Percentiles rank a stretch among this genome's conserved stretches.
Conservation (phyloP, 495 filamentous ascomycete genomes). For the Xylaria intraflava region DNA sequence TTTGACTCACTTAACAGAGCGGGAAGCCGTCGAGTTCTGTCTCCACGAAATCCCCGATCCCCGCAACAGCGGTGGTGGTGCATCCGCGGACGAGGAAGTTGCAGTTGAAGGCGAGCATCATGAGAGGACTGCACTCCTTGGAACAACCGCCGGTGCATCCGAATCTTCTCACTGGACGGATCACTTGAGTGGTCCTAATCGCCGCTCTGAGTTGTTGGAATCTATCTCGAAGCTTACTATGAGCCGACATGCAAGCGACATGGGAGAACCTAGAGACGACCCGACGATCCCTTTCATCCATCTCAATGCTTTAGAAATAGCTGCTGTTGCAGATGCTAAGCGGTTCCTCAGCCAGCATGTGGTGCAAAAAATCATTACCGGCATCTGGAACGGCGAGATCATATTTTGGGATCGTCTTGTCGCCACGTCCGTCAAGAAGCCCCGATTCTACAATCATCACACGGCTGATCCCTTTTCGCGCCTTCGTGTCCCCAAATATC, state of each 20-base stretch:
- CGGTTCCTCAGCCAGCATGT: slow-evolving; percentile 79
- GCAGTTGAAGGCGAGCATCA: slow-evolving; percentile 27
- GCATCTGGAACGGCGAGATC: slow-evolving; percentile 88
- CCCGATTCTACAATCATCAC: slow-evolving; percentile 70
- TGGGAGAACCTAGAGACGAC: slow-evolving; percentile 41
- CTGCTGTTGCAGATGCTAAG: slow-evolving; percentile 81
- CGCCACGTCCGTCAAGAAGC: slow-evolving; percentile 69
- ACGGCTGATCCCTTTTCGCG: slow-evolving; percentile 77
- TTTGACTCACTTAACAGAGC: slow-evolving; percentile 67
- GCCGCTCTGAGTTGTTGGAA: slow-evolving; percentile 30
- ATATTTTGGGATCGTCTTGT: slow-evolving; percentile 84
- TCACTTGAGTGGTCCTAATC: slow-evolving; percentile 12
- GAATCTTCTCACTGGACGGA: slow-evolving; percentile 18
- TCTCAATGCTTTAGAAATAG: slow-evolving; percentile 85
- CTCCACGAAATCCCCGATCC: slow-evolving; percentile 65
- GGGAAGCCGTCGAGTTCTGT: slow-evolving; percentile 76
- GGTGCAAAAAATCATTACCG: slow-evolving; percentile 80
- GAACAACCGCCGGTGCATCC: slow-evolving; percentile 1
- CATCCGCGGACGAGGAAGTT: slow-evolving; percentile 8
- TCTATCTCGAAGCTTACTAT: slow-evolving; percentile 42
- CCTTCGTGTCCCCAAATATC: slow-evolving; percentile 82
- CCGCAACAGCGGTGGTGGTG: slow-evolving; percentile 13
- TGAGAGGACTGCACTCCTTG: slow-evolving; percentile 35
- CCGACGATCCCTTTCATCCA: slow-evolving; percentile 63
- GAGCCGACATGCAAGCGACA: slow-evolving; percentile 33